Evolutionary conservation across 1,284 basidiomycete genomes (phyloP), one percentile per base, ranked within the genome.

Genomic region (Neolentinus lepideus): DNA sequence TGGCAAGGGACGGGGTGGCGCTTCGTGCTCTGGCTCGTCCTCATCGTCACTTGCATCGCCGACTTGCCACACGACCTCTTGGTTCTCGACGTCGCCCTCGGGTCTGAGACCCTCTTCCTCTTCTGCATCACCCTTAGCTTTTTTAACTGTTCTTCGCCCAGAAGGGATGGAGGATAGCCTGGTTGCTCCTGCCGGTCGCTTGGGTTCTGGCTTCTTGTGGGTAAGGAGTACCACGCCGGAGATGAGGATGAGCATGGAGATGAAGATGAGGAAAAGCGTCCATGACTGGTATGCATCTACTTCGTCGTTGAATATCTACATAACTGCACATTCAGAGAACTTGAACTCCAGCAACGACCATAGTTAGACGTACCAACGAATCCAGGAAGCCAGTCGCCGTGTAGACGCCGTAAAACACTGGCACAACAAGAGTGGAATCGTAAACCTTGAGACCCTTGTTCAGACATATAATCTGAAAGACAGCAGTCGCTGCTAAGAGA

Each of bases 401-500:
- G 64, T 87, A 87, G 2, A 86, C 75, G 26, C 79, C 86, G 59
- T 86, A 88, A 65, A 88, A 87, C 4, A 87, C 78, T 0, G 88
- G 87, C 0, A 89, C 87, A 22, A 88, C 84, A 1, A 89, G 74
- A 0, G 88, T 88, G 2, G 84, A 85, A 58, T 91, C 89, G 63
- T 90, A 91, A 2, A 87, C 83, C 63, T 84, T 85, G 21, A 95
- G 75, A 2, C 89, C 94, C 55, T 86, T 84, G 68, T 96, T 95
- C 35, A 97, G 76, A 67, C 92, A 95, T 47, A 94, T 83, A 59
- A 97, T 96, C 68, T 98, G 94, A 33, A 87, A 71, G 16, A 97
- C 83, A 0, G 93, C 94, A 0, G 92, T 94, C 46, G 82, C 66
- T 3, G 79, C 79, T 33, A 97, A 80, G 24, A 95, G 72, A 35